Base-by-base conservation (phyloP, 1,284 basidiomycete species). In the Vanrija sp. region DNA sequence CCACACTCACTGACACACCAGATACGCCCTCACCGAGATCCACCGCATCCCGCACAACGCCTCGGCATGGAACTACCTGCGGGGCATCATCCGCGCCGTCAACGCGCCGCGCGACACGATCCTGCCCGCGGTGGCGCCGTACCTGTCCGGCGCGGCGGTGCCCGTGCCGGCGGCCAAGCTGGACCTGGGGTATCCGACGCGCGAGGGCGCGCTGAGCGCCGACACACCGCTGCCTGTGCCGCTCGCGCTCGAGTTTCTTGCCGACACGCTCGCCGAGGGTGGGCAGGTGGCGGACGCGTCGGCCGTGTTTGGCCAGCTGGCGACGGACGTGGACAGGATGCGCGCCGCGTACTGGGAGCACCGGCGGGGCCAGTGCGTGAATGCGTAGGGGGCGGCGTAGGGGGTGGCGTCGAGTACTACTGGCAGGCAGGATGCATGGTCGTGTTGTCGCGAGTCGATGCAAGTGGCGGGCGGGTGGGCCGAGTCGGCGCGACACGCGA, bases 31-130 rank as follows among this genome's bases (percentile, higher is more conserved):
- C 71, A 80, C 85, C 60, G 86, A 86, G 71, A 88, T 96, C 55
- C 83, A 88, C n/a, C 76, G 86, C 10, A 89, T 89, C 12, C 91
- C 93, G 3, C 93, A 93, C 74, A 97, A 97, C 65, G 82, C 86
- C 0, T 92, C 90, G 0, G 89, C 90, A 0, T 96, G 93, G 93
- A 95, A 95, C 73, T 97, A 95, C 72, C 81, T 96, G 10, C 84
- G 92, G 59, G 93, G 80, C 77, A 79, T 43, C 48, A 73, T 71
- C 23, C 39, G 57, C 3, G 26, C 16, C 5, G 44, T 47, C 19
- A 19, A 26, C 21, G 18, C 21, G 7, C 83, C 88, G 0, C 86
- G 86, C 63, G 76, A 82, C 0, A 74, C 73, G 0, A 71, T 88
- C 42, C 67, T 78, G 14, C 69, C 81, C 0, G 90, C 91, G 61